These are phyloP conservation scores for Aspergillus oerlinghausenensis DNA, from an alignment of 2,329 filamentous ascomycete genomes.

Conservation along the genomic window DNA sequence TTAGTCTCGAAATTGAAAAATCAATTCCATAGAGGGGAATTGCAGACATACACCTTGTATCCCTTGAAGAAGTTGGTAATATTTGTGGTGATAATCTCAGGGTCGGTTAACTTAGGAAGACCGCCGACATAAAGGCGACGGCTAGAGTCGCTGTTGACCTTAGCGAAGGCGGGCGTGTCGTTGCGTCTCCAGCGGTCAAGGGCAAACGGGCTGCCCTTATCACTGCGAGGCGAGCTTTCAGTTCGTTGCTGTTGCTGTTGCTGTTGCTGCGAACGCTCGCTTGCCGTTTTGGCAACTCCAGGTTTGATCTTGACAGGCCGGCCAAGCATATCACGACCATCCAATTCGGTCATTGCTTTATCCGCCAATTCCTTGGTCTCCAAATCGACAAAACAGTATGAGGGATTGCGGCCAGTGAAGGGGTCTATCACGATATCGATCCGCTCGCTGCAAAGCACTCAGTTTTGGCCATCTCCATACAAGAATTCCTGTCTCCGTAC, in stretches of 20 bases:
- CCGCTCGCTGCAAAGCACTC: constrained; percentile 42
- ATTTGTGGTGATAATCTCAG: constrained; percentile 38
- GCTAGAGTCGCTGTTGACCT: constrained; percentile 33
- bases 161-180: constrained; percentile 34
- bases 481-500: constrained; percentile 20
- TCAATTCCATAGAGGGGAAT: background rate
- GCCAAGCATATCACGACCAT: constrained; percentile 52
- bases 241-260: constrained; percentile 10
- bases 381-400: constrained; percentile 72
- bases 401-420: constrained; percentile 64
- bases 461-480: constrained; percentile 12
- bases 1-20: constrained; percentile 1
- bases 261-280: constrained; percentile 25
- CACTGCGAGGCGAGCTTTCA: constrained; percentile 17
- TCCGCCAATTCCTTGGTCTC: constrained; percentile 53
- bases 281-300: constrained; percentile 52
- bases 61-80: constrained; percentile 43
- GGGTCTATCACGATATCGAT: constrained; percentile 67
- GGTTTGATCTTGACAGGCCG: constrained; percentile 61
- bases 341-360: constrained; percentile 53
- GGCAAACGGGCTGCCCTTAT: constrained; percentile 19
- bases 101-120: constrained; percentile 41
- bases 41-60: constrained; percentile 36
- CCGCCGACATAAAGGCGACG: constrained; percentile 46
- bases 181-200: constrained; percentile 43